Evolutionary conservation across 306 rosid genomes (phyloP).

Genomic region (Citrullus mucosospermus): DNA sequence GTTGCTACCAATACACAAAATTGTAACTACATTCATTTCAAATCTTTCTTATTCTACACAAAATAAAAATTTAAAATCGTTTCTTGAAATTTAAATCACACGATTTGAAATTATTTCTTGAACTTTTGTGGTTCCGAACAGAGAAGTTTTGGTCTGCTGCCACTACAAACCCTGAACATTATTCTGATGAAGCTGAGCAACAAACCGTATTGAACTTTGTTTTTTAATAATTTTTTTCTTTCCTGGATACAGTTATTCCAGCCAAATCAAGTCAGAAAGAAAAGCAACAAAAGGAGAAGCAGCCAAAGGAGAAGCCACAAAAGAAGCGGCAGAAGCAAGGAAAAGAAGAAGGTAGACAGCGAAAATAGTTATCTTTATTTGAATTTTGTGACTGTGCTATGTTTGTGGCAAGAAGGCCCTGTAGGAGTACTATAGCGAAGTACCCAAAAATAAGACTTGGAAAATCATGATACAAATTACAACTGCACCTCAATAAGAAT

Average conservation of each 20-base stretch:
- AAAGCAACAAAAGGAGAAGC: conserved; percentile 29
- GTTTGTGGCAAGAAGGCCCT: background rate
- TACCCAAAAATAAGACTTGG: background rate
- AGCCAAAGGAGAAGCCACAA: background rate
- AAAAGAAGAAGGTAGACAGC: conserved; percentile 38
- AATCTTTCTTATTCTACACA: background rate
- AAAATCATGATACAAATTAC: background rate
- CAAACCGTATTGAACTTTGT: background rate
- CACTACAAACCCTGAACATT: background rate
- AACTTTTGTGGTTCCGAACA: background rate
- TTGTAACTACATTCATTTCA: background rate
- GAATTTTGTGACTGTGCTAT: background rate
- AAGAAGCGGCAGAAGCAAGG: conserved; percentile 26
- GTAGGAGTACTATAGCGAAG: background rate
- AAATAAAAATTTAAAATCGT: too few species aligned
- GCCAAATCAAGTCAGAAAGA: conserved; percentile 41
- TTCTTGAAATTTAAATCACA: background rate
- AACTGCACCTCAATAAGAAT: background rate
- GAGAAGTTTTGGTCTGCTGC: background rate
- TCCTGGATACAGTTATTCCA: conserved; percentile 36
- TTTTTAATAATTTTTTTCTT: background rate
- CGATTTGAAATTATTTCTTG: background rate
- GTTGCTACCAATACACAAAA: background rate
- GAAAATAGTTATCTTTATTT: background rate
- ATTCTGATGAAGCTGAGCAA: background rate